phyloP scores from a whole-genome alignment of 345 rosid genomes.

The Draba incana region DNA sequence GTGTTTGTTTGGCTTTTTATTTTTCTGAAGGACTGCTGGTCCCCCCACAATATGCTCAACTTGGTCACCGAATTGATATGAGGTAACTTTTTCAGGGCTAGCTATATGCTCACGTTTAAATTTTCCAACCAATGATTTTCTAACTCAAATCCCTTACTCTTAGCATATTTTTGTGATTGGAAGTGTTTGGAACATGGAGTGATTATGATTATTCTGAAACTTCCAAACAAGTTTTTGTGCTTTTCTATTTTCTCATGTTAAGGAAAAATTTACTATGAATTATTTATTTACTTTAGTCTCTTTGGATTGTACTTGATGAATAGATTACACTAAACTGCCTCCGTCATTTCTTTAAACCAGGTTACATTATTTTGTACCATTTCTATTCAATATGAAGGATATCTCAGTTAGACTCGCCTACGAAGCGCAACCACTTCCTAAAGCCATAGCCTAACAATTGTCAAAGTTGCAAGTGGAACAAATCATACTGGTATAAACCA shows the following conservation, averaged over 20 bases:
- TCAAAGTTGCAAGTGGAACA: constrained; percentile 92
- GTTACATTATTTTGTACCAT: not conserved
- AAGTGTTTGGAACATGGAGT: not conserved
- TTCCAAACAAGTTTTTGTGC: not conserved
- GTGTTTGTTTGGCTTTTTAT: constrained; percentile 39
- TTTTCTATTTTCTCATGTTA: not conserved
- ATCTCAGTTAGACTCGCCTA: constrained; percentile 88
- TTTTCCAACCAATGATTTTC: not conserved
- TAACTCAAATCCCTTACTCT: not conserved
- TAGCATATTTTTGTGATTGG: not conserved
- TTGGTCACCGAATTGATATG: constrained; percentile 98
- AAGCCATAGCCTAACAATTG: constrained; percentile 71
- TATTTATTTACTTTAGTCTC: not conserved
- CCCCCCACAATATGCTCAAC: constrained; percentile 44
- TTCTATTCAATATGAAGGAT: constrained; percentile 88
- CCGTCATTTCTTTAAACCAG: not conserved
- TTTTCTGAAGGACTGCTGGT: constrained; percentile 82
- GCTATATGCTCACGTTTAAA: not conserved
- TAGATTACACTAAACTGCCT: not conserved
- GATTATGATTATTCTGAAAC: constrained; percentile 14
- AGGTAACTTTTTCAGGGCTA: constrained; percentile 49
- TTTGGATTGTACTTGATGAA: not conserved
- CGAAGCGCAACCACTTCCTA: constrained; percentile 91
- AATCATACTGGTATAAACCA: constrained; percentile 82
- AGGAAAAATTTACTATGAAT: not conserved